These are phyloP conservation scores for Fusarium subglutinans DNA, from an alignment of 2,329 filamentous ascomycete species.

Conservation along the genomic window DNA sequence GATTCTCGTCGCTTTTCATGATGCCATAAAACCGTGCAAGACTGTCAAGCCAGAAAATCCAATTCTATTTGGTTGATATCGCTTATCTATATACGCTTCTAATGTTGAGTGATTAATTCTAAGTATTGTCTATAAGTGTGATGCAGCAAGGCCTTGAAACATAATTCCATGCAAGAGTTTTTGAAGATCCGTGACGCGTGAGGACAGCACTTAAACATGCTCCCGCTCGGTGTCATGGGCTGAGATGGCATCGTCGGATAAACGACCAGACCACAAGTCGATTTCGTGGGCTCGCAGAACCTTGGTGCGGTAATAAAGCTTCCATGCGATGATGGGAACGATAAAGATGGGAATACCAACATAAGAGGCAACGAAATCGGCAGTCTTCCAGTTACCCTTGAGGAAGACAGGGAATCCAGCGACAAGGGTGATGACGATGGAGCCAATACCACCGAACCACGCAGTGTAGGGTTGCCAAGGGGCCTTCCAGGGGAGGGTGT, in stretches of 20 bases:
- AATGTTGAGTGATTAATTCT: background rate
- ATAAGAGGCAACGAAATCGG: conserved; percentile 72
- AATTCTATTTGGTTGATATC: background rate
- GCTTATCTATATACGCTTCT: background rate
- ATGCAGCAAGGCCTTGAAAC: rapidly evolving
- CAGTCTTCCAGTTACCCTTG: conserved; percentile 68
- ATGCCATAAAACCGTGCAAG: rapidly evolving
- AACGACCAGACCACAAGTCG: conserved; percentile 54
- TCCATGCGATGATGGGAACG: conserved; percentile 69
- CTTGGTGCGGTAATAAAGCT: conserved; percentile 48
- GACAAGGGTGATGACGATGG: conserved; percentile 72
- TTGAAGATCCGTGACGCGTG: rapidly evolving
- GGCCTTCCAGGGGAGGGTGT: conserved; percentile 62
- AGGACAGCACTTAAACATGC: background rate
- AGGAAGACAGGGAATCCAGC: conserved; percentile 83
- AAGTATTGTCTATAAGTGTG: background rate
- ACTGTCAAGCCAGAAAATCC: too few species aligned
- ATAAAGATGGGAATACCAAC: conserved; percentile 71
- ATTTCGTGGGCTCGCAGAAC: conserved; percentile 57
- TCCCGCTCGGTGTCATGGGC: background rate
- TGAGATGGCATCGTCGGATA: conserved; percentile 12
- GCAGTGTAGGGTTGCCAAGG: conserved; percentile 70
- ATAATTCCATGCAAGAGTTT: background rate
- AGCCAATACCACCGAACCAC: conserved; percentile 65
- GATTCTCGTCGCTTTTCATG: rapidly evolving